These are phyloP conservation scores for Nicotiana paniculata DNA, from an alignment of 257 asterid genomes.

Conservation along the genomic window DNA sequence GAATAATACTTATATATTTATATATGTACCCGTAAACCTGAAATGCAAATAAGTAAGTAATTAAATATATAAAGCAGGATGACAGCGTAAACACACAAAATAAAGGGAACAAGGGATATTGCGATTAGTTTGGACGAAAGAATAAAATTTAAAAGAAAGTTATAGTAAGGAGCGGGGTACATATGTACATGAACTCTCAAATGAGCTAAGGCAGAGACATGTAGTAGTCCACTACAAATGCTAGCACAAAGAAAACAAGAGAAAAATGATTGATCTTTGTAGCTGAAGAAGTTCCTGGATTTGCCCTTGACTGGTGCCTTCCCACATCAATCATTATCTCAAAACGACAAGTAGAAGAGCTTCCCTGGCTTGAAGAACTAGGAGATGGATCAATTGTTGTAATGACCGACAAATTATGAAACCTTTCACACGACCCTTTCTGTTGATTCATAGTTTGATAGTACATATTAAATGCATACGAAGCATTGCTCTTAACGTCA, in stretches of 20 bases:
- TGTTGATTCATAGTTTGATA: slow-evolving; percentile 71
- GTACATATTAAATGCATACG: slow-evolving; percentile 77
- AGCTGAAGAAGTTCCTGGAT: slow-evolving; percentile 43
- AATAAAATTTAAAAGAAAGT: too few species aligned
- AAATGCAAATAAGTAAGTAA: too few species aligned
- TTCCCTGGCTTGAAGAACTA: slow-evolving; percentile 27
- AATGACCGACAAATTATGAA: slow-evolving; percentile 39
- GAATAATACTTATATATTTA: too few species aligned
- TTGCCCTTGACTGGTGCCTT: slow-evolving; percentile 25
- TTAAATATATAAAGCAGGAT: too few species aligned
- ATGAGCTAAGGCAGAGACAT: not conserved
- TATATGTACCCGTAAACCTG: too few species aligned
- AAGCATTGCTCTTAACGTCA: slow-evolving; percentile 55
- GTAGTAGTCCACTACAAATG: not conserved
- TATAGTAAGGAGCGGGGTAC: too few species aligned
- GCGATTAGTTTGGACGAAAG: too few species aligned
- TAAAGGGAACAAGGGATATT: too few species aligned
- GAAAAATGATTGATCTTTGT: slow-evolving; percentile 3
- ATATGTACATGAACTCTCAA: not conserved
- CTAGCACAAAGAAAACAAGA: slow-evolving; percentile 10
- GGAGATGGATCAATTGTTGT: slow-evolving; percentile 67
- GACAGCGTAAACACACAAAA: too few species aligned
- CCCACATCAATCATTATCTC: slow-evolving; percentile 76
- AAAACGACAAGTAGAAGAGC: slow-evolving; percentile 38
- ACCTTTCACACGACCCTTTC: slow-evolving; percentile 68